Evolutionary conservation across 177 flowering plant genomes (phyloP).

Genomic region (Vitis hybrid): DNA sequence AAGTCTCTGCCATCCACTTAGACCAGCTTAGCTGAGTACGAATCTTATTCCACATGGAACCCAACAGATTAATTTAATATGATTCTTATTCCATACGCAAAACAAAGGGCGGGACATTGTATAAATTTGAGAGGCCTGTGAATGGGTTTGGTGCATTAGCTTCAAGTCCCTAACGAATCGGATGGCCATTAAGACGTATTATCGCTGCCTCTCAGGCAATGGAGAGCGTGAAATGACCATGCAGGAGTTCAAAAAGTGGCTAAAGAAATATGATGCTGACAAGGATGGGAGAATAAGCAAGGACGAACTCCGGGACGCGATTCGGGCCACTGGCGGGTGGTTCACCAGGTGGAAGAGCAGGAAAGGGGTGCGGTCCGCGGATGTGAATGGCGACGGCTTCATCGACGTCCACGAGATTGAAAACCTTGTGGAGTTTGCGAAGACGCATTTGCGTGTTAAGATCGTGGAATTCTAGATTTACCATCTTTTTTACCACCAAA

Average conservation of each 20-base stretch:
- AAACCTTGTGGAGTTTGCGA: slow-evolving; percentile 27
- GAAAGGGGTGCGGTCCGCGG: slow-evolving; percentile 14
- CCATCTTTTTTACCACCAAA: neutral
- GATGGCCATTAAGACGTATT: slow-evolving; percentile 5
- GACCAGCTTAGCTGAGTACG: too few relatives aligned
- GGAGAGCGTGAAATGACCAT: slow-evolving; percentile 19
- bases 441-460: slow-evolving; percentile 26
- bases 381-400: slow-evolving; percentile 23
- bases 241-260: slow-evolving; percentile 41
- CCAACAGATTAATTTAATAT: too few relatives aligned
- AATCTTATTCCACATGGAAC: too few relatives aligned
- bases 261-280: slow-evolving; percentile 29
- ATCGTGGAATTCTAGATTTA: slow-evolving; percentile 2
- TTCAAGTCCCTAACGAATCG: too few relatives aligned
- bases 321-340: slow-evolving; percentile 20
- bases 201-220: neutral
- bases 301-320: slow-evolving; percentile 26
- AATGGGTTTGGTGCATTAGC: too few relatives aligned
- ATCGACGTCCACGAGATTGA: slow-evolving; percentile 26
- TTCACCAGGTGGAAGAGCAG: slow-evolving; percentile 16
- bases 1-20: too few relatives aligned
- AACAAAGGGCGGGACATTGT: too few relatives aligned
- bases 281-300: slow-evolving; percentile 37
- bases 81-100: too few relatives aligned
- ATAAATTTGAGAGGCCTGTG: too few relatives aligned